Evolutionary conservation across 1,284 basidiomycete species (phyloP), one percentile per base, ranked within the genome.

Genomic region (Ceratobasidium papillatum): DNA sequence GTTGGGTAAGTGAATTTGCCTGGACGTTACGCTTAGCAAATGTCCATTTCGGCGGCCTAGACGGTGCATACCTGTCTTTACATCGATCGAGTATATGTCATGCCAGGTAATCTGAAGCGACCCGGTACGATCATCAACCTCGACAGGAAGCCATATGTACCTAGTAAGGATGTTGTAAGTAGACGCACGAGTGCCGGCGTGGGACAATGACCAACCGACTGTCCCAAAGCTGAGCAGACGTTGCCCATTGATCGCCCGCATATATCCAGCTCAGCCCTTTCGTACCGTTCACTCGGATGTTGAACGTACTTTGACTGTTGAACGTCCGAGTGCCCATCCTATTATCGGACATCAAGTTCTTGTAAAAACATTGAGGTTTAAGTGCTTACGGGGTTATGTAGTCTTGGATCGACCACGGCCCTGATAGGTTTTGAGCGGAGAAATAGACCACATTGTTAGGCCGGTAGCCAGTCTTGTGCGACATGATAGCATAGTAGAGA

Each of bases 161-260:
- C 69, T 61, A 61, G 1, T 32, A 14, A 45, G 4, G 12, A 32
- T 22, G n/a, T 51, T 5, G 34, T 66, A 34, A 34, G 25, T 30
- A 34, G 3, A 25, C 32, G 3, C 27, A 27, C 32, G 3, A 2
- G 27, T 34, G 19, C 43, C 19, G 27, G 12, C 12, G 9, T 22
- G 12, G 22, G 22, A 64, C 19, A 30, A 30, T 4, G 27, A 54
- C 65, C 56, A 25, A 68, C 65, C 51, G 30, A 34, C 68, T 72
- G 12, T 72, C 68, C 56, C 47, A 49, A 25, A 72, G 43, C 27
- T 61, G 27, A 7, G 56, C 56, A 4, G 68, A 32, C 4, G 68
- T 72, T 19, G 56, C 69, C 69, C 69, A 63, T n/a, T 62, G 69
- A 34, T 73, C 83, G 41, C 69, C 69, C 41, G 58, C 58, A 62